Base-by-base conservation (phyloP, 2,329 filamentous ascomycete genomes). In the Beauveria sp. region DNA sequence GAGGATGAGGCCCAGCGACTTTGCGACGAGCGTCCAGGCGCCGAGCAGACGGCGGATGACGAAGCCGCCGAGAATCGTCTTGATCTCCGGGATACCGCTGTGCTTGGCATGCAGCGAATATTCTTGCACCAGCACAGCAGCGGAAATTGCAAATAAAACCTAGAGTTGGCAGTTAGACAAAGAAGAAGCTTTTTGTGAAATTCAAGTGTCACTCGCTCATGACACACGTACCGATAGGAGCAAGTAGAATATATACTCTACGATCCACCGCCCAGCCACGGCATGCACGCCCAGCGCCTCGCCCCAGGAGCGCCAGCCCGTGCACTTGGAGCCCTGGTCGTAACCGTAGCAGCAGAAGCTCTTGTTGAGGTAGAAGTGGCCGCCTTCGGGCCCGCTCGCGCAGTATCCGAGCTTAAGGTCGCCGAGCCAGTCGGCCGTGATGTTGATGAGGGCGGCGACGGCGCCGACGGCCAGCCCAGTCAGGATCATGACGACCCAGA, bases 61-160 rank as follows among this genome's bases (percentile, higher is more conserved):
- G 72, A 97, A 97, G 6, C 93, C 93, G 46, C 93, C 93, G 59
- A 99, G 78, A 9, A 99, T 85, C 3, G 92, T 97, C 79, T 99
- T 99, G 76, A 99, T 96, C 78, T 99, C 93, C 6, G 93, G 92
- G 67, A 99, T 97, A 75, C 93, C 93, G 71, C 91, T 96, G 70
- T 97, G 93, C 71, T 90, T 93, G 53, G 93, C 93, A 74, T 96
- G 91, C 5, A 89, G 80, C 26, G 91, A 91, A 73, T 92, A 97
- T 67, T 88, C 85, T 67, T 88, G 85, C 16, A 97, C 92, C 59
- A 97, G 77, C 58, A 92, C 71, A 58, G 89, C 90, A 10, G 94
- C 91, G 62, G 82, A 84, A 43, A 85, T 80, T 28, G 93, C 92
- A 70, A 96, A 93, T 8, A 89, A 68, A 10, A 93, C 80, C 89